Evolutionary conservation across 2,329 filamentous ascomycete species (phyloP).

Genomic region (Talaromyces sp.): DNA sequence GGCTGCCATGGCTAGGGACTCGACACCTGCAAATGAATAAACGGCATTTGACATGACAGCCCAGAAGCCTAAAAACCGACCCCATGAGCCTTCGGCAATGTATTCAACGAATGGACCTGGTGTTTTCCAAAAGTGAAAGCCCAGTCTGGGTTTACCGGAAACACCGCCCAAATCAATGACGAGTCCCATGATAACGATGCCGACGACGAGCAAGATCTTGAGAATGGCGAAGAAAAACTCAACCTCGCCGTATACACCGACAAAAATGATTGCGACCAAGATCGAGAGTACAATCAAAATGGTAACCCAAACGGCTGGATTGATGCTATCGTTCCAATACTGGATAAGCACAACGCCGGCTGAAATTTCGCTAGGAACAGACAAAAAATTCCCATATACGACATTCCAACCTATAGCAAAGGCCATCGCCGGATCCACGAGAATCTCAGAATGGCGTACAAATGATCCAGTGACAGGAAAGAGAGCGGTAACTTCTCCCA

Average conservation of each 20-base stretch:
- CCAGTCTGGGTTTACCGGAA: slow-evolving; percentile 64
- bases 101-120: slow-evolving; percentile 65
- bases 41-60: slow-evolving; percentile 43
- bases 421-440: slow-evolving; percentile 53
- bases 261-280: slow-evolving; percentile 65
- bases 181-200: slow-evolving; percentile 71
- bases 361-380: slow-evolving; percentile 44
- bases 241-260: slow-evolving; percentile 68
- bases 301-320: slow-evolving; percentile 62
- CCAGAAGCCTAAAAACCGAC: slow-evolving; percentile 61
- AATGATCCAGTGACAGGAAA: slow-evolving; percentile 49
- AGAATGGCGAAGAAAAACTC: slow-evolving; percentile 75
- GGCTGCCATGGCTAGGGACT: slow-evolving; percentile 72
- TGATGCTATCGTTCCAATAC: slow-evolving; percentile 39
- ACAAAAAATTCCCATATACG: slow-evolving; percentile 42
- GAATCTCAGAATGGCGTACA: slow-evolving; percentile 52
- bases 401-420: slow-evolving; percentile 41
- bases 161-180: slow-evolving; percentile 65
- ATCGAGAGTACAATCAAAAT: slow-evolving; percentile 68
- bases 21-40: slow-evolving; percentile 54
- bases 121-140: slow-evolving; percentile 65
- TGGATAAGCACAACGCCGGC: slow-evolving; percentile 45
- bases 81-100: slow-evolving; percentile 51
- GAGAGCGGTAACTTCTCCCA: slow-evolving; percentile 56
- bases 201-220: slow-evolving; percentile 69